Percentiles rank a stretch among this genome's conserved stretches.
These are phyloP conservation scores for Porphyrellus cyaneotinctus DNA, from an alignment of 768 basidiomycete species.

Conservation along the genomic window DNA sequence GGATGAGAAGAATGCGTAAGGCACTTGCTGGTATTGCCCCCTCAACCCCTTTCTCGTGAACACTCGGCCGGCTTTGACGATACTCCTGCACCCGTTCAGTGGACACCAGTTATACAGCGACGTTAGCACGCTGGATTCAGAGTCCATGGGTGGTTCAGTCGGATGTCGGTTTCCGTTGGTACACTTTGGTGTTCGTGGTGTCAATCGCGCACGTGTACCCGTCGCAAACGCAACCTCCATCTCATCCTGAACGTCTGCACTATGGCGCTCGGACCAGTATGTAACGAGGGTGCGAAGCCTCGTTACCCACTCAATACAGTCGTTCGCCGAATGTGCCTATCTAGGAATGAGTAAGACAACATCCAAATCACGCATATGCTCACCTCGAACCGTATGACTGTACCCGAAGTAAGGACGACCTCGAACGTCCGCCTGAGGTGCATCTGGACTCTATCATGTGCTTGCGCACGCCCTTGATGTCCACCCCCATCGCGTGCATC, in stretches of 20 bases:
- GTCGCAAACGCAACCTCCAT: constrained; percentile 67
- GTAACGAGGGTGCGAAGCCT: constrained; percentile 61
- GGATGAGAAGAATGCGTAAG: background rate
- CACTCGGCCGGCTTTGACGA: constrained; percentile 68
- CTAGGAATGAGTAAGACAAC: background rate
- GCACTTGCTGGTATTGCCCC: constrained; percentile 74
- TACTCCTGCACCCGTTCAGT: constrained; percentile 71
- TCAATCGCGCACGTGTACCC: constrained; percentile 52
- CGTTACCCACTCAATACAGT: constrained; percentile 84
- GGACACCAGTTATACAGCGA: constrained; percentile 86
- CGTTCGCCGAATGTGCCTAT: constrained; percentile 59
- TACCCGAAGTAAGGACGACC: constrained; percentile 63
- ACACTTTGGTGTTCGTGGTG: constrained; percentile 42
- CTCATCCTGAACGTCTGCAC: constrained; percentile 70
- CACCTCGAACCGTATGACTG: constrained; percentile 77
- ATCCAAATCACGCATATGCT: constrained; percentile 14
- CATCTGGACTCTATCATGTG: constrained; percentile 41
- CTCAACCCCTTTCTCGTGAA: constrained; percentile 67
- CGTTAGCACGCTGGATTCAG: constrained; percentile 54
- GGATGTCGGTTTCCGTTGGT: constrained; percentile 37
- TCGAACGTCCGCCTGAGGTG: constrained; percentile 74
- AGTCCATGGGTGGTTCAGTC: constrained; percentile 46
- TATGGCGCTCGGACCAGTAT: constrained; percentile 81
- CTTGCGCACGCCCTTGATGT: constrained; percentile 45
- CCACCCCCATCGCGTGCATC: constrained; percentile 70